These are phyloP conservation scores for Didymella lethalis DNA, from an alignment of 2,329 filamentous ascomycete species.

Conservation along the genomic window DNA sequence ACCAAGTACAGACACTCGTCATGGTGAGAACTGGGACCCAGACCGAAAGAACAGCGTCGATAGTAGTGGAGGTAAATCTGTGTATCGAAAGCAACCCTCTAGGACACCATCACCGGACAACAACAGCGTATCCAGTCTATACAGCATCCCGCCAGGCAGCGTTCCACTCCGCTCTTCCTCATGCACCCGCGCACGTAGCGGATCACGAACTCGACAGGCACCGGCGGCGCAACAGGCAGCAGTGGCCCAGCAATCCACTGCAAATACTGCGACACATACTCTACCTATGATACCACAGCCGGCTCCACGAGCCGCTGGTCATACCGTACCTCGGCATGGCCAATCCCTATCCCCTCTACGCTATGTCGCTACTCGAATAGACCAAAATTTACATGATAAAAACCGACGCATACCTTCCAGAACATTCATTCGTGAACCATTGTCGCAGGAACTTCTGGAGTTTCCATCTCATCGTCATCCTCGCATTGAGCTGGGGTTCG, in stretches of 20 bases:
- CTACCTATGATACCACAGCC: conserved; percentile 34
- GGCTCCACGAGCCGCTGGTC: conserved; percentile 37
- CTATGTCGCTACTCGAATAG: conserved; percentile 50
- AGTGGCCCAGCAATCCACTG: conserved; percentile 26
- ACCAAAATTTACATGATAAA: conserved; percentile 55
- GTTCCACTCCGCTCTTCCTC: conserved; percentile 59
- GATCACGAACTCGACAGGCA: conserved; percentile 33
- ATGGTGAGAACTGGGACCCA: conserved; percentile 41
- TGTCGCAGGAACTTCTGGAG: conserved; percentile 59
- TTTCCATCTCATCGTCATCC: conserved; percentile 59
- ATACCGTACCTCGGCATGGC: conserved; percentile 56
- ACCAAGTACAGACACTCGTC: conserved; percentile 41
- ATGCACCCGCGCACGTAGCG: conserved; percentile 38
- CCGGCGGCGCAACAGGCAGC: conserved; percentile 29
- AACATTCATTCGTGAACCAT: conserved; percentile 58
- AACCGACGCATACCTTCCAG: conserved; percentile 55
- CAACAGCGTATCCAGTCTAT: conserved; percentile 54
- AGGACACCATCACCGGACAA: conserved; percentile 49
- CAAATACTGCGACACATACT: conserved; percentile 24
- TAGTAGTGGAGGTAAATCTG: conserved; percentile 39
- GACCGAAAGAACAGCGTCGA: conserved; percentile 41
- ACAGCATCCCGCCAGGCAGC: conserved; percentile 55
- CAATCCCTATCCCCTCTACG: conserved; percentile 54
- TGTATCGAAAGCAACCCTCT: conserved; percentile 35
- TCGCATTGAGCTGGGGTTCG: conserved; percentile 59